Conservation (phyloP, 805 yeast genomes). For the Cyberlindnera meyerae region DNA sequence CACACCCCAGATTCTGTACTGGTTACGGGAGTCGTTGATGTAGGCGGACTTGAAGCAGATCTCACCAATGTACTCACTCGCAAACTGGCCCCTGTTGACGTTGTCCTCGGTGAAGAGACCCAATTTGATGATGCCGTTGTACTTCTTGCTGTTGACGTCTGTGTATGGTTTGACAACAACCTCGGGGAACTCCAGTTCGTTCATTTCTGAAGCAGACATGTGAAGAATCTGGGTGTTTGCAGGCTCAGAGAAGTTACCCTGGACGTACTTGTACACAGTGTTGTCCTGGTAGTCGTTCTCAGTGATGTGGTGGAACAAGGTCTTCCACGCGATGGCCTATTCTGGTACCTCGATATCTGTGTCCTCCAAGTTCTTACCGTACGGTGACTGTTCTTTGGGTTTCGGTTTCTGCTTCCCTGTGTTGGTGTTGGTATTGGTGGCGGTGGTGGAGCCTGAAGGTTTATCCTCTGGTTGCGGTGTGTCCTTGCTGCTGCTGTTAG, state of each 20-base stretch:
- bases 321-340: slow-evolving; percentile 33
- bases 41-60: slow-evolving; percentile 63
- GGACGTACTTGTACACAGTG: slow-evolving; percentile 40
- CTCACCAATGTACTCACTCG: slow-evolving; percentile 70
- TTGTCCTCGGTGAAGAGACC: slow-evolving; percentile 46
- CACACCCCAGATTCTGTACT: slow-evolving; percentile 70
- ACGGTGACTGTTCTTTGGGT: slow-evolving; percentile 16
- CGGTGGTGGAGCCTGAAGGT: no score
- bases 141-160: slow-evolving; percentile 51
- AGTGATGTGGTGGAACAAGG: slow-evolving; percentile 30
- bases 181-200: slow-evolving; percentile 27
- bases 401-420: slow-evolving; percentile 18
- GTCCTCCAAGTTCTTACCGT: slow-evolving; percentile 31
- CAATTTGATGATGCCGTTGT: slow-evolving; percentile 59
- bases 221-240: no score
- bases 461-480: no score
- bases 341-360: slow-evolving; percentile 30
- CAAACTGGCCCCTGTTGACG: slow-evolving; percentile 43
- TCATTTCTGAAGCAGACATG: no score
- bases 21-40: slow-evolving; percentile 62
- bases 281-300: slow-evolving; percentile 41
- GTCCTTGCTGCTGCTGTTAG: no score
- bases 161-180: slow-evolving; percentile 51
- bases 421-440: slow-evolving; percentile 1
- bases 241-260: no score